Conservation (phyloP, 306 rosid species). For the Cicer arietinum region DNA sequence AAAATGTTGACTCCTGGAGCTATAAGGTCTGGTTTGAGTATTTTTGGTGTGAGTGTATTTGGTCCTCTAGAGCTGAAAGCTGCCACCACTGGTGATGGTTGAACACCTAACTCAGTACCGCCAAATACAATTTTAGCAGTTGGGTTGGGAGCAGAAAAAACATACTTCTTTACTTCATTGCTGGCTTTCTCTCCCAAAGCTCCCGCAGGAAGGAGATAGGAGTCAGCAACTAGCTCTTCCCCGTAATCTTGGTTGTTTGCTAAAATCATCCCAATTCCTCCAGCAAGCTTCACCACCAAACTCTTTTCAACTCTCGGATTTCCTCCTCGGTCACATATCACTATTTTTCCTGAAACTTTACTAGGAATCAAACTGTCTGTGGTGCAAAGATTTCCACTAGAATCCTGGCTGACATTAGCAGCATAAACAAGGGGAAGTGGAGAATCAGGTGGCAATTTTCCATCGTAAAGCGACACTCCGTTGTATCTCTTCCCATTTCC, state of each 20-base stretch:
- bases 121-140: conserved; percentile 58
- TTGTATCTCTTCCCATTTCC: conserved; percentile 68
- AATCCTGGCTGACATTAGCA: conserved; percentile 49
- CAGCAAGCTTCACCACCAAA: conserved; percentile 71
- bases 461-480: conserved; percentile 74
- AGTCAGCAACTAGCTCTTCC: conserved; percentile 74
- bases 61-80: conserved; percentile 97
- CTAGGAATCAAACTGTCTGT: conserved; percentile 53
- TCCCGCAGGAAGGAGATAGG: conserved; percentile 66
- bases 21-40: conserved; percentile 90
- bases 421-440: conserved; percentile 73
- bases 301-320: conserved; percentile 67
- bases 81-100: conserved; percentile 89
- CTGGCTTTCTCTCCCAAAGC: conserved; percentile 69
- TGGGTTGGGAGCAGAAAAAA: conserved; percentile 57
- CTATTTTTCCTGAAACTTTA: conserved; percentile 81
- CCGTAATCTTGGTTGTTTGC: conserved; percentile 68
- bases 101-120: conserved; percentile 63
- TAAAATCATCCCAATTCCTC: conserved; percentile 84
- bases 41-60: conserved; percentile 62
- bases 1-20: conserved; percentile 98
- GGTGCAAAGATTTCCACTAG: conserved; percentile 56
- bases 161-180: conserved; percentile 63
- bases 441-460: conserved; percentile 52
- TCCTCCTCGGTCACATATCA: conserved; percentile 83